Percentiles rank a stretch among this genome's conserved stretches.
These are phyloP conservation scores for Phytophthora sp. DNA, from an alignment of 352 stramenopile species.

Conservation along the genomic window DNA sequence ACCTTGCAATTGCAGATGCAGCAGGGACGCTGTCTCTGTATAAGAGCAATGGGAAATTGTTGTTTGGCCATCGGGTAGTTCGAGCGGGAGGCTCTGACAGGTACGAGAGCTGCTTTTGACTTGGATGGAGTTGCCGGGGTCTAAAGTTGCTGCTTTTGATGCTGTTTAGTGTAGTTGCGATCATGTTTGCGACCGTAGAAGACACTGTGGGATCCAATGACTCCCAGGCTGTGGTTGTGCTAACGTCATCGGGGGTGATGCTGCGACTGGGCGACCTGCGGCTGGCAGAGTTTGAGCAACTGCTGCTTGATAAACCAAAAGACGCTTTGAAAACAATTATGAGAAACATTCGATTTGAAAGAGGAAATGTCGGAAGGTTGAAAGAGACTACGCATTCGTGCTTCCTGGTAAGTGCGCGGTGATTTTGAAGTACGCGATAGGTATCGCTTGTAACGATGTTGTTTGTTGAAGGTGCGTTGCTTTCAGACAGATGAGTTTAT, in stretches of 20 bases:
- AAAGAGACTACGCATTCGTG: slow-evolving; percentile 16
- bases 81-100: slow-evolving; percentile 9
- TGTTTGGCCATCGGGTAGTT: slow-evolving; percentile 25
- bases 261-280: slow-evolving; percentile 30
- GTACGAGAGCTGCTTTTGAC: not conserved
- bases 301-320: slow-evolving; percentile 11
- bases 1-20: slow-evolving; percentile 37
- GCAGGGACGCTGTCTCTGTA: slow-evolving; percentile 34
- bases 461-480: slow-evolving; percentile 15
- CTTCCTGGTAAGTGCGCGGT: slow-evolving; percentile 18
- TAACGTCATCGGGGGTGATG: slow-evolving; percentile 26
- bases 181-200: slow-evolving; percentile 19
- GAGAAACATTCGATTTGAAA: slow-evolving; percentile 30
- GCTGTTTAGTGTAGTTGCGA: slow-evolving; percentile 5
- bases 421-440: not conserved
- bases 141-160: not conserved
- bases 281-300: slow-evolving; percentile 38
- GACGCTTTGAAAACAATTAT: slow-evolving; percentile 32
- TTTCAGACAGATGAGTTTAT: slow-evolving; percentile 7
- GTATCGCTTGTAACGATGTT: not conserved
- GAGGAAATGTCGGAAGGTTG: slow-evolving; percentile 16
- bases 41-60: slow-evolving; percentile 24
- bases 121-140: not conserved
- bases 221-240: slow-evolving; percentile 37
- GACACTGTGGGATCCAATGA: not conserved